phyloP scores from a whole-genome alignment of 2,329 filamentous ascomycete species.

The Beauveria pseudobassiana region DNA sequence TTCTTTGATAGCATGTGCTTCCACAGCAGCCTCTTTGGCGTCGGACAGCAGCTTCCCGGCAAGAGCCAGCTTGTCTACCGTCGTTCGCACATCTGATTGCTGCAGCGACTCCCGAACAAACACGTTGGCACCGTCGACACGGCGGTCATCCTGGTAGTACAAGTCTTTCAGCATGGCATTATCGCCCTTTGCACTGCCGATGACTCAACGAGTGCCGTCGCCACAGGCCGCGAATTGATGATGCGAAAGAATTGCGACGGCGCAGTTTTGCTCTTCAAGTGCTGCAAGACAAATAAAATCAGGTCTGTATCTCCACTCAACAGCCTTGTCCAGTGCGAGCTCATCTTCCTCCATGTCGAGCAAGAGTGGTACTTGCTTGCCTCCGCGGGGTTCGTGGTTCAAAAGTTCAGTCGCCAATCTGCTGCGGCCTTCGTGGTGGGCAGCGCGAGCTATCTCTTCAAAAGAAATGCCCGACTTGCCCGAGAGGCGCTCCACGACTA shows the following conservation, averaged over 20 bases:
- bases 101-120: conserved; percentile 77
- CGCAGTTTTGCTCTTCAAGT: conserved; percentile 83
- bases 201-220: conserved; percentile 83
- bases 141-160: conserved; percentile 93
- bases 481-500: conserved; percentile 79
- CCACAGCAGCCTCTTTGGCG: conserved; percentile 68
- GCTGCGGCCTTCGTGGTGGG: conserved; percentile 86
- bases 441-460: conserved; percentile 84
- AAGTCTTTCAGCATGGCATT: conserved; percentile 85
- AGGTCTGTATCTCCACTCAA: conserved; percentile 93
- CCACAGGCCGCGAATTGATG: conserved; percentile 77
- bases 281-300: conserved; percentile 79
- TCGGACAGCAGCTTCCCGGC: conserved; percentile 78
- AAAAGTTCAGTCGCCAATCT: conserved; percentile 85
- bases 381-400: conserved; percentile 88
- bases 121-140: conserved; percentile 79
- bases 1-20: conserved; percentile 71
- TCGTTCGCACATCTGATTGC: conserved; percentile 60
- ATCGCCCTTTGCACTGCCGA: conserved; percentile 61
- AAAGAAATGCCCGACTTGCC: conserved; percentile 93
- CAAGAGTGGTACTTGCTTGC: conserved; percentile 90
- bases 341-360: conserved; percentile 94
- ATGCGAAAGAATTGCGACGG: conserved; percentile 87
- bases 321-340: conserved; percentile 89
- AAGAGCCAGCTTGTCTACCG: conserved; percentile 80